A percentile compares a stretch with the other conserved stretches of the same genome.
Evolutionary conservation across 1,284 basidiomycete genomes (phyloP).

Genomic region (Ganoderma multipileum): DNA sequence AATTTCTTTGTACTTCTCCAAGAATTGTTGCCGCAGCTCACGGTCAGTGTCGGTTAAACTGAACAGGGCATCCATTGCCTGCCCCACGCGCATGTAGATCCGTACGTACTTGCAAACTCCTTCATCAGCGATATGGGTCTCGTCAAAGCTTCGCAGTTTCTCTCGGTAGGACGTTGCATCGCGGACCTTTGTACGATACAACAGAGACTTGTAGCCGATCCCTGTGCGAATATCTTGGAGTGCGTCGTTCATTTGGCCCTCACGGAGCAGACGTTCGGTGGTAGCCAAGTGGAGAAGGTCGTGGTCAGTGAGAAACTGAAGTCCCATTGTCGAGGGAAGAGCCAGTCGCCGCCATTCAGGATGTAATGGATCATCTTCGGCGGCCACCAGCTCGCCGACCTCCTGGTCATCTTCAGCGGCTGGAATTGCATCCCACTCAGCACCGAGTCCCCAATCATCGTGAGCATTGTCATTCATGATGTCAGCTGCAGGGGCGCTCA

Average conservation of each 20-base stretch:
- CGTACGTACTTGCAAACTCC: not conserved
- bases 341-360: not conserved
- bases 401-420: too few species aligned
- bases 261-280: not conserved
- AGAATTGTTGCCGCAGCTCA: not conserved
- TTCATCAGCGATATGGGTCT: not conserved
- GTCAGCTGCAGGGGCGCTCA: not conserved
- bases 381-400: too few species aligned
- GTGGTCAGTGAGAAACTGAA: not conserved
- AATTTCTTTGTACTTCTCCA: not conserved
- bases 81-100: not conserved
- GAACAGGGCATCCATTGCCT: not conserved
- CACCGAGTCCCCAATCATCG: too few species aligned
- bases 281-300: not conserved
- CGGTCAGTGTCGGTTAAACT: not conserved
- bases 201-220: slow-evolving; percentile 9
- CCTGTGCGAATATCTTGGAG: not conserved
- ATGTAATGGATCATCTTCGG: not conserved
- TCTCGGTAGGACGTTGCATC: not conserved
- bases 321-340: not conserved
- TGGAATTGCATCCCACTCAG: too few species aligned
- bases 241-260: slow-evolving; percentile 10
- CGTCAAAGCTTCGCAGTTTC: slow-evolving; percentile 2
- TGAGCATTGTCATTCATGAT: too few species aligned
- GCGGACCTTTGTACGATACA: not conserved